Base-by-base conservation (phyloP, 352 stramenopile species). In the Phytophthora parvispora region DNA sequence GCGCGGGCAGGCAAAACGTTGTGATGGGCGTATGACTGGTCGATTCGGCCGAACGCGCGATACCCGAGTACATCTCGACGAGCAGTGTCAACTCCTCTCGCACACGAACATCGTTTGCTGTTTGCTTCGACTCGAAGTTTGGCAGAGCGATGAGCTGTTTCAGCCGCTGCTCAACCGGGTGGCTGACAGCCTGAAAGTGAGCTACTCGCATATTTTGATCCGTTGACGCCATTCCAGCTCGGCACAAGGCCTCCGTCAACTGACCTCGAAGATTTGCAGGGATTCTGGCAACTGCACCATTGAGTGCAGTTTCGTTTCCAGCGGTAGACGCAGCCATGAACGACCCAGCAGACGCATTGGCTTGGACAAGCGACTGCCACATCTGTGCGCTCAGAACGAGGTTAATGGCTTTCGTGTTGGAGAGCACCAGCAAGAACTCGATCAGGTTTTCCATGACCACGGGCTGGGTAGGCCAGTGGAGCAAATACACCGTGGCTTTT, bases 391-490 rank as follows among this genome's bases (percentile, higher is more conserved):
- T 64, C 20, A 96, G 34, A 6, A 94, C 78, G 9, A 65, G 73
- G 54, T 71, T 77, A 40, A 94, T 94, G 18, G 78, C 86, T 60
- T 75, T 74, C 20, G 83, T 90, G 51, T 88, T 92, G 1, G 86
- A 86, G 3, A 95, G 65, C 43, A 89, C 67, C 28, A 96, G 60
- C 27, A 96, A 62, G 25, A 92, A 90, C 43, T 94, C 78, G 50
- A 96, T 91, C 5, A 94, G 66, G 32, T 97, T 86, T 65, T 95
- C 74, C 79, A 95, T 94, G 48, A 97, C 87, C 4, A 94, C 69
- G 0, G 89, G 88, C 28, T 97, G 86, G 1, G 88, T 94, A 0
- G 89, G 81, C 89, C 89, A 97, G 65, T 94, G 80, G 34, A 93
- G 75, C 36, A 97, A 53, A 42, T 95, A 97, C 24, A 88, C 53